Base-by-base conservation (phyloP, 106 monocot species). In the Dendrobium catenatum region DNA sequence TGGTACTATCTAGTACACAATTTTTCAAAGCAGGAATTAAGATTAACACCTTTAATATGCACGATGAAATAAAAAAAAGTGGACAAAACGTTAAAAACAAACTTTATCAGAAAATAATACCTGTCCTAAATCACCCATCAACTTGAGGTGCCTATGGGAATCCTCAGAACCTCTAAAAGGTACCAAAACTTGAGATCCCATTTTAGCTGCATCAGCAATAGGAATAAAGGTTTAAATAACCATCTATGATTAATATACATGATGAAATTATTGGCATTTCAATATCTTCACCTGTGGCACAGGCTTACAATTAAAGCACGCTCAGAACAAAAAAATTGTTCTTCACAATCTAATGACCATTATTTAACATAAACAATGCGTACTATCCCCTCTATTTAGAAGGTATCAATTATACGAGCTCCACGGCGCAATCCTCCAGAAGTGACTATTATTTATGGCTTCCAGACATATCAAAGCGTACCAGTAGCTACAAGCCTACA, bases 81-180 rank as follows among this genome's bases (percentile, higher is more conserved):
- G 37, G 22, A 58, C 58, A 16, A 58, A 68, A 27, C 26, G 54
- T 24, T 4, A 13, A 24, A 29, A 20, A 68, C 29, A 68, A 68
- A 68, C 68, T 68, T 61, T 68, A 68, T 68, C 6, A 77, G 24
- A 40, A 31, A n/a, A 68, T 31, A 1, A 22, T 88, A 95, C 99
- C 91, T 99, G 99, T 3, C 99, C 99, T 78, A 99, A 83, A 87
- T 99, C 99, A 82, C 99, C 99, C 99, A 99, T 99, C 73, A 99
- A 84, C 81, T 99, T 99, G 42, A 99, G 84, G 81, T 99, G 99
- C 13, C 99, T 81, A 56, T 90, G 99, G 73, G 88, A 95, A 91
- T 95, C 99, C 81, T 99, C 99, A 37, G 93, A 99, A 18, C 99
- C 99, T 73, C 99, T 89, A 44, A 95, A 99, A 85, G 99, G 99